Conservation (phyloP, 2,329 filamentous ascomycete species). For the Volutella citrinella region DNA sequence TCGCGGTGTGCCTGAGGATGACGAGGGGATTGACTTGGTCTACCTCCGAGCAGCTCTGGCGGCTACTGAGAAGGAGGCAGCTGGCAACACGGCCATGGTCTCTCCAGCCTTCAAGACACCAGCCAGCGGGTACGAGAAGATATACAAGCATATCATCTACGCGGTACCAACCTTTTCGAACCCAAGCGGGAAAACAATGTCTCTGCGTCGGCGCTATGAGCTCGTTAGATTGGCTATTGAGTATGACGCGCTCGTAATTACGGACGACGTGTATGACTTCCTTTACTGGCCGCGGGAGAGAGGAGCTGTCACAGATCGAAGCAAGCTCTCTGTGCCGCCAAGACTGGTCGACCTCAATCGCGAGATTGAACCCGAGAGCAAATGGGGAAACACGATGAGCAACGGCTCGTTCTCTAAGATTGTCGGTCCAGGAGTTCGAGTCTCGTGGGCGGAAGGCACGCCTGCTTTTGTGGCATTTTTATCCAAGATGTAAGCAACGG, state of each 20-base stretch:
- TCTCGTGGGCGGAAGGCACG: slow-evolving; percentile 30
- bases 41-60: slow-evolving; percentile 7
- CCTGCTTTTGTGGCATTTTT: slow-evolving; percentile 5
- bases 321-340: slow-evolving; percentile 35
- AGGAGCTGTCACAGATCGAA: not conserved
- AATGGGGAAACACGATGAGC: slow-evolving; percentile 62
- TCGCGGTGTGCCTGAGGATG: slow-evolving; percentile 57
- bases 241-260: slow-evolving; percentile 62
- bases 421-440: slow-evolving; percentile 57
- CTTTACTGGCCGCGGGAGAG: slow-evolving; percentile 52
- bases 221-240: slow-evolving; percentile 60
- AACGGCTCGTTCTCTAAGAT: slow-evolving; percentile 70
- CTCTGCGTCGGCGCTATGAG: slow-evolving; percentile 49
- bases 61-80: not conserved
- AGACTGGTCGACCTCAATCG: slow-evolving; percentile 40
- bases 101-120: not conserved
- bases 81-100: not conserved
- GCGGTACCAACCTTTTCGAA: slow-evolving; percentile 69
- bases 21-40: slow-evolving; percentile 23
- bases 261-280: slow-evolving; percentile 72
- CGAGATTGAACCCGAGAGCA: slow-evolving; percentile 50
- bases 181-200: slow-evolving; percentile 64
- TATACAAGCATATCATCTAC: slow-evolving; percentile 68
- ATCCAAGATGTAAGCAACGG: too few species aligned
- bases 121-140: slow-evolving; percentile 35